phyloP scores from a whole-genome alignment of 441 rosid species.

The Brassica hybrid region DNA sequence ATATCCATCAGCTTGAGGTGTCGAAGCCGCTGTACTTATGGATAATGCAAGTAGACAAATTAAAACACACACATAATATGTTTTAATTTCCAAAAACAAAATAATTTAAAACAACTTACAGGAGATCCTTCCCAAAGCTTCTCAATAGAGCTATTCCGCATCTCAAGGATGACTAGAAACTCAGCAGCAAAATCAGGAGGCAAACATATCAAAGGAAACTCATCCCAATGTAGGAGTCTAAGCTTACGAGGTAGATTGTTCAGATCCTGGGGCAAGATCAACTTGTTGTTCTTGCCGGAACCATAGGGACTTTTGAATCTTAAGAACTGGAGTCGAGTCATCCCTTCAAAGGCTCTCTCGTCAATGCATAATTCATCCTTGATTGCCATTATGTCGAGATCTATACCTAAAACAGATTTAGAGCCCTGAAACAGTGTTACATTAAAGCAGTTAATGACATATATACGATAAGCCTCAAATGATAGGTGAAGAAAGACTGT shows the following conservation, averaged over 20 bases:
- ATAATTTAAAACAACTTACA: not conserved
- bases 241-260: not conserved
- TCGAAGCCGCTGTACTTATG: not conserved
- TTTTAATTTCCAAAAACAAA: not conserved
- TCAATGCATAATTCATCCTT: not conserved
- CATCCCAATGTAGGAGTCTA: not conserved
- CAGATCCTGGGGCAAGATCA: not conserved
- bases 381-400: not conserved
- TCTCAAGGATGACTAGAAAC: not conserved
- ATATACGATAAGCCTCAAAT: not conserved
- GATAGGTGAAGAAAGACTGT: not conserved
- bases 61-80: not conserved
- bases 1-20: not conserved
- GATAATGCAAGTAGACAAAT: not conserved
- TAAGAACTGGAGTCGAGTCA: not conserved
- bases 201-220: not conserved
- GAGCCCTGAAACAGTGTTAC: not conserved
- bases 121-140: not conserved
- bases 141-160: constrained; percentile 6
- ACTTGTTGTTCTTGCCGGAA: not conserved
- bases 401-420: not conserved
- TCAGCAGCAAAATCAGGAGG: not conserved
- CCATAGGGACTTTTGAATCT: not conserved
- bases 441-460: not conserved
- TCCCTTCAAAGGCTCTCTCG: not conserved